Evolutionary conservation across 805 yeast genomes (phyloP), one percentile per base, ranked within the genome.

Genomic region (Saccharomycopsis synnaedendra): DNA sequence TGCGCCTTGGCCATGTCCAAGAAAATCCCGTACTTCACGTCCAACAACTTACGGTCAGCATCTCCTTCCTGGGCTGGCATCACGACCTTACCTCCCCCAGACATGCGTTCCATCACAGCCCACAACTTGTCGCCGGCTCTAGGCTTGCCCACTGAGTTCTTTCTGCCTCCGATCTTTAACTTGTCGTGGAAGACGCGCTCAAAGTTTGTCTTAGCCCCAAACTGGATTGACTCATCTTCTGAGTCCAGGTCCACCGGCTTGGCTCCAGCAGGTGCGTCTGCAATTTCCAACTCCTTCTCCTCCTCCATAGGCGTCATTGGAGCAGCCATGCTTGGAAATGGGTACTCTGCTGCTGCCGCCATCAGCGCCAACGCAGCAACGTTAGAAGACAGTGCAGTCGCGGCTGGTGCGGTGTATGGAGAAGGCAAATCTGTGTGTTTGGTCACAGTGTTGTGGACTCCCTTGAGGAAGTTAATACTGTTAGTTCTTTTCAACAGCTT

Each of bases 1-100:
- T 93, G 97, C 32, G 82, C 74, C 56, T 70, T 76, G 41, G 94
- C 87, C 76, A 86, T 93, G 59, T 90, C 96, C 48, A 86, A 68
- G 73, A 87, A 88, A 41, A 90, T 76, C 64, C 78, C 75, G 70
- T 87, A 93, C 66, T 93, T 93, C 38, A 82, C 83, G 51, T 75
- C 67, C 61, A 93, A 72, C 51, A 93, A 70, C 56, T 71, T 69
- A 57, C 87, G 72, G 63, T 86, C 95, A 0, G 85, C 78, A 50
- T 76, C 74, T 41, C 65, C 64, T 11, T 60, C 65, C 3, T 74
- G 63, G 29, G 77, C 65, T 3, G 98, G 97, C 54, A 69, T 64
- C 38, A 93, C 83, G 8, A 81, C 87, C 55, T 73, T 72, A 41
- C 96, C 97, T 28, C 82, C 77, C 5, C 95, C 90, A 1, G 95